A percentile compares a stretch with the other conserved stretches of the same genome.
phyloP scores from a whole-genome alignment of 2,329 filamentous ascomycete species.

The Fusarium oligoseptatum region DNA sequence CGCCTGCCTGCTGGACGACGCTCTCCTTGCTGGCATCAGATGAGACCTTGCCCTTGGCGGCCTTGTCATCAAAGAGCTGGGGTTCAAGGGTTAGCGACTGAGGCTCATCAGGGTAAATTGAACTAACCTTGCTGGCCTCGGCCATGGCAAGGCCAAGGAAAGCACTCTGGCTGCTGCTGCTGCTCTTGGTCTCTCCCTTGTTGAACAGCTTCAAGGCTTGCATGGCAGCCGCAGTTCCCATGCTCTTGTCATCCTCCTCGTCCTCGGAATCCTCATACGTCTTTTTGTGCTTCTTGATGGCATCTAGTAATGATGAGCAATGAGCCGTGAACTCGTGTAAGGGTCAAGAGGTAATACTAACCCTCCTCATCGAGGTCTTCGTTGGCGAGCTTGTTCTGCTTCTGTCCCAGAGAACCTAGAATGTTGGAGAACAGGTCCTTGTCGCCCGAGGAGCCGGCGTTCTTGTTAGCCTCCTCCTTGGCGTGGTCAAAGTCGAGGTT shows the following conservation, averaged over 20 bases:
- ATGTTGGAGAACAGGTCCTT: conserved; percentile 64
- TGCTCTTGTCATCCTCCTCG: conserved; percentile 62
- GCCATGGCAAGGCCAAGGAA: conserved; percentile 90
- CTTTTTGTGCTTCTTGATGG: conserved; percentile 80
- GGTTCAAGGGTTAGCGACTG: conserved; percentile 18
- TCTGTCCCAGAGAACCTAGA: conserved; percentile 62
- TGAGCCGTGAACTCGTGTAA: neutral
- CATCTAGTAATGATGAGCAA: conserved; percentile 59
- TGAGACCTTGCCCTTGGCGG: conserved; percentile 65
- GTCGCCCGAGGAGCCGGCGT: conserved; percentile 62
- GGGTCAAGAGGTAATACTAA: no score
- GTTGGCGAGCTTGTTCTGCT: conserved; percentile 62
- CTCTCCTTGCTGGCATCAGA: conserved; percentile 81
- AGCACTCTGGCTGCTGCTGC: conserved; percentile 75
- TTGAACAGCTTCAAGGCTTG: conserved; percentile 86
- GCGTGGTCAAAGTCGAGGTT: conserved; percentile 64
- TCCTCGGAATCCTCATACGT: conserved; percentile 71
- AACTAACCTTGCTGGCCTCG: conserved; percentile 80
- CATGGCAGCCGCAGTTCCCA: conserved; percentile 82
- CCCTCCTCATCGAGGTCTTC: conserved; percentile 63
- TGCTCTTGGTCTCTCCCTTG: conserved; percentile 61
- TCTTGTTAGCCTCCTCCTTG: conserved; percentile 61
- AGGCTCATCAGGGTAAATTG: neutral
- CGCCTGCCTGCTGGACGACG: conserved; percentile 81
- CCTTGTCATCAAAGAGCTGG: conserved; percentile 72